These are phyloP conservation scores for Prototheca cutis DNA, from an alignment of 163 green algal species.

Conservation along the genomic window DNA sequence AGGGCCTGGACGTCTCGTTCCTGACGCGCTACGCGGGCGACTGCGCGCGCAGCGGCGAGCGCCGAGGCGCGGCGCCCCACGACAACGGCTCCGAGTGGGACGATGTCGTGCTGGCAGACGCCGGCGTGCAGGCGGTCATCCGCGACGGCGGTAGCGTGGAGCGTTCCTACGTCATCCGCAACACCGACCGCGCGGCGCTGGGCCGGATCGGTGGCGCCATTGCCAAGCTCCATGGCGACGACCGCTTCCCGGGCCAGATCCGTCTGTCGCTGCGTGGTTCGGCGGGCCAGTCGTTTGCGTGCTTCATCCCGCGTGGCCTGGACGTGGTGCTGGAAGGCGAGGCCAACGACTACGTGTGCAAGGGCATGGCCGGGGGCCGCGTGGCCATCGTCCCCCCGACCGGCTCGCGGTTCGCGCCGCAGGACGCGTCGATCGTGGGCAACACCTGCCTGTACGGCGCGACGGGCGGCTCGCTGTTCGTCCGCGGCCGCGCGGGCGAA, in stretches of 20 bases:
- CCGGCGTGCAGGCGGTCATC: constrained; percentile 56
- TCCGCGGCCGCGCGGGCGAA: constrained; percentile 78
- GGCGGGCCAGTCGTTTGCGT: constrained; percentile 92
- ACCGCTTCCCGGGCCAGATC: constrained; percentile 55
- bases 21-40: constrained; percentile 63
- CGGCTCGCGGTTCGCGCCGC: constrained; percentile 34
- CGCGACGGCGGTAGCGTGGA: constrained; percentile 32
- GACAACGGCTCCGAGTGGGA: constrained; percentile 82
- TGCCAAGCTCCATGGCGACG: constrained; percentile 77
- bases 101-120: constrained; percentile 82
- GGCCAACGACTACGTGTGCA: constrained; percentile 99
- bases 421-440: constrained; percentile 69
- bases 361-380: constrained; percentile 97
- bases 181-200: constrained; percentile 70
- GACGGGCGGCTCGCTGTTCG: constrained; percentile 88
- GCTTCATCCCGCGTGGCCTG: constrained; percentile 71
- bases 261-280: constrained; percentile 46
- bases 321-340: constrained; percentile 79
- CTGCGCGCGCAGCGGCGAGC: constrained; percentile 30
- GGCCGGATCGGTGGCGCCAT: constrained; percentile 73
- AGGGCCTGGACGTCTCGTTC: constrained; percentile 84
- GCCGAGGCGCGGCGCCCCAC: constrained; percentile 59
- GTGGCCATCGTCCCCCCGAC: constrained; percentile 80
- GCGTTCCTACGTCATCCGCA: constrained; percentile 71
- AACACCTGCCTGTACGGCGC: constrained; percentile 99